Base-by-base conservation (phyloP, 768 basidiomycete species). In the Scleroderma citrinum region DNA sequence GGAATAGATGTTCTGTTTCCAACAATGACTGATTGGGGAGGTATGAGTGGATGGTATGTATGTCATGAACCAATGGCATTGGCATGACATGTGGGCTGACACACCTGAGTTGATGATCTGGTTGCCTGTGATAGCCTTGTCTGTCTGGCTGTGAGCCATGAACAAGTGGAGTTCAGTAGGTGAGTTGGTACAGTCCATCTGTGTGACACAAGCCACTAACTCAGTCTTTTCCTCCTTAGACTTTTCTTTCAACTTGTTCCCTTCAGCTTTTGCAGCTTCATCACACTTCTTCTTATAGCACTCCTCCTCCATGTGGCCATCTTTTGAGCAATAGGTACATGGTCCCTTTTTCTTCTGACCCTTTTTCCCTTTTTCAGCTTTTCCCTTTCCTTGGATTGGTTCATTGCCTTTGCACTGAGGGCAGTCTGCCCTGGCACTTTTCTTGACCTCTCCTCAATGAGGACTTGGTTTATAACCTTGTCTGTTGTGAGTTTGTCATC, bases 41-140 rank as follows among this genome's bases (percentile, higher is more conserved):
- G 51, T 11, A 13, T 20, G 13, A 50, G 20, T 1, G 5, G 17
- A 24, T 11, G 8, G n/a, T n/a, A n/a, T n/a, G 10, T 36, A 44
- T 11, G 26, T 31, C 26, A 14, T 48, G 23, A 52, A 48, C 51
- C 46, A 52, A 7, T 7, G 2, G 1, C 11, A 14, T 13, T 41
- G 17, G 7, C 26, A 24, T 2, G 34, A 40, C 51, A 52, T 52
- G 2, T 26, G 41, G 10, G 46, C 41, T 2, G 46, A 52, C 8
- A 40, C 34, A 2, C 46, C 46, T 0, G 46, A 52, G 34, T 52
- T 39, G 0, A 52, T 24, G 2, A 52, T 44, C 51, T 40, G 48
- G 5, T 47, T 8, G 26, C 26, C 16, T 16, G 17, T 20, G 10
- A n/a, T 6, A 2, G n/a, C 19, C 5, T 6, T 3, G 20, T 24